Evolutionary conservation across 176 grass and related monocot species (phyloP), one percentile per base, ranked within the genome.

Genomic region (Cenchrus purpureus): DNA sequence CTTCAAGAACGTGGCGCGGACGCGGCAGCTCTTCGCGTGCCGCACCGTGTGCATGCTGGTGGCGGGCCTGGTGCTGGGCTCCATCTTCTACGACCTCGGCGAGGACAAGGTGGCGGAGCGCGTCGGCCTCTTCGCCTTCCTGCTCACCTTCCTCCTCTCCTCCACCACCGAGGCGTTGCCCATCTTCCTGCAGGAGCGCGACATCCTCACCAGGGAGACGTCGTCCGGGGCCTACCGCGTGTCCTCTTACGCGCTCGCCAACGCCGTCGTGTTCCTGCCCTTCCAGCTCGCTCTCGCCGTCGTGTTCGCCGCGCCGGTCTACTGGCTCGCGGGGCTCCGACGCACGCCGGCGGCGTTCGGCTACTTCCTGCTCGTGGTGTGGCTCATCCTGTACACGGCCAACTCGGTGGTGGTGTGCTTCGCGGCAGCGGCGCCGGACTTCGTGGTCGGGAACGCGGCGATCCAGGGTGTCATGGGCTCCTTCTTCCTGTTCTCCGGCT

Each of bases 121-220:
- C 65, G 79, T 81, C 5, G 79, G 79, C 6, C 79, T 81, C 65
- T 81, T 81, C 50, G 79, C 79, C 64, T 81, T 81, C 64, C 79
- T 81, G 3, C 79, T 81, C 79, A 81, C 79, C 29, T 81, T 81
- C 79, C 79, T 81, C 11, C 78, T 80, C 0, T 81, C 79, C 0
- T 81, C 79, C 64, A 81, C 79, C 5, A 81, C 79, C 31, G 79
- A 81, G 79, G 79, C 79, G 64, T 64, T 81, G 49, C 79, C 79
- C 79, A 69, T 81, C 79, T 81, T 81, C 79, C 64, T 81, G 50
- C 79, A 81, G 79, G 79, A 81, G 79, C 79, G 79, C 63, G 79
- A 81, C 5, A 81, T 81, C 79, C 79, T 81, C 2, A 64, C 79
- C 65, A 81, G 56, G 79, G 79, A 81, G 79, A 81, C 79, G 4